These are phyloP conservation scores for Arctium minus DNA, from an alignment of 129 eudicot species.

Conservation along the genomic window DNA sequence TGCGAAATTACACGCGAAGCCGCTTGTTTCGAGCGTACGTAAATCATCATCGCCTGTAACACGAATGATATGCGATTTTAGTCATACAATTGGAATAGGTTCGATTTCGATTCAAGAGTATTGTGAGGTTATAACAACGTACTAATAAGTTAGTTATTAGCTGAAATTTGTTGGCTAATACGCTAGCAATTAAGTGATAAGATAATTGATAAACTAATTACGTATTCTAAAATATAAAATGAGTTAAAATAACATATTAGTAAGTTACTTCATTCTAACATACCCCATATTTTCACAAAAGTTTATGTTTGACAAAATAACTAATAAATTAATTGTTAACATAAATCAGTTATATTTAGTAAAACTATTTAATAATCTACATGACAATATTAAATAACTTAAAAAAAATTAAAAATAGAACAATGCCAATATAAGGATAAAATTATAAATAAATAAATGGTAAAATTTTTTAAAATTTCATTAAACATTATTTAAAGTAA, in stretches of 20 bases:
- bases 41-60: slow-evolving; percentile 42
- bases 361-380: too few species aligned
- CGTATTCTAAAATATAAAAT: not conserved
- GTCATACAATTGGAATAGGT: not conserved
- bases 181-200: not conserved
- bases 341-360: too few species aligned
- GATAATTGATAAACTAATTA: not conserved
- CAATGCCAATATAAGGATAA: too few species aligned
- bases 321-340: too few species aligned
- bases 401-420: too few species aligned
- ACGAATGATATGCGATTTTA: not conserved
- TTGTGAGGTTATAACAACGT: not conserved
- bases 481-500: too few species aligned
- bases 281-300: too few species aligned
- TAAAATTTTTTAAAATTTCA: too few species aligned
- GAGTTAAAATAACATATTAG: not conserved
- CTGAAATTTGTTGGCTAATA: not conserved
- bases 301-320: too few species aligned
- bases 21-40: slow-evolving; percentile 39
- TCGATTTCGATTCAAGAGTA: not conserved
- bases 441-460: too few species aligned
- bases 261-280: not conserved
- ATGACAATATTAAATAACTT: too few species aligned
- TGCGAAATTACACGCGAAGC: slow-evolving; percentile 44
- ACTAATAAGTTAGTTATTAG: not conserved